phyloP scores from a whole-genome alignment of 768 basidiomycete genomes.

The Lactarius tabidus region DNA sequence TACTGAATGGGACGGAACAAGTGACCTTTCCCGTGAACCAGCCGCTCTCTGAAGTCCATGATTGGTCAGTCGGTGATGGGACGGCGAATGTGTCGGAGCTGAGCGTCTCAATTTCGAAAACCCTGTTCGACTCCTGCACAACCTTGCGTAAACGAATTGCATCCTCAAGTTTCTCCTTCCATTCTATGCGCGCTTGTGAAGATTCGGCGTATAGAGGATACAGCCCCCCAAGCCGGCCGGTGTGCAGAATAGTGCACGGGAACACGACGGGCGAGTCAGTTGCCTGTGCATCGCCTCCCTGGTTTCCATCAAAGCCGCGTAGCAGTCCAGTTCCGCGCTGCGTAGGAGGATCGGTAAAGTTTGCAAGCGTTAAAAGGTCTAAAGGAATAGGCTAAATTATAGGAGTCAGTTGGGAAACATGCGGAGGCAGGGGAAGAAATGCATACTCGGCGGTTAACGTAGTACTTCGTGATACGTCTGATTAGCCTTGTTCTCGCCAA shows the following conservation, averaged over 20 bases:
- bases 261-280: conserved; percentile 65
- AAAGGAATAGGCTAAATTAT: too few species aligned
- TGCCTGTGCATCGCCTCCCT: conserved; percentile 28
- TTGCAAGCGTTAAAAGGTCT: too few species aligned
- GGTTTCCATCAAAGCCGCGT: conserved; percentile 48
- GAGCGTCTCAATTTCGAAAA: conserved; percentile 88
- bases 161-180: conserved; percentile 87
- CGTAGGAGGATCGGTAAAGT: too few species aligned
- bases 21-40: conserved; percentile 71
- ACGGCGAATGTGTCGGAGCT: conserved; percentile 86
- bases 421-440: neutral
- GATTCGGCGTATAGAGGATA: conserved; percentile 88
- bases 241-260: too few species aligned
- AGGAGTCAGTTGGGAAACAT: neutral
- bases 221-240: too few species aligned
- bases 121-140: too few species aligned
- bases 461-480: conserved; percentile 62
- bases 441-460: conserved; percentile 74
- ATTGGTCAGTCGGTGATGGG: conserved; percentile 45
- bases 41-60: conserved; percentile 67
- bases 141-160: conserved; percentile 80
- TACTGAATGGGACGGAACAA: too few species aligned
- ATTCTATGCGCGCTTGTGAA: conserved; percentile 67
- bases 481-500: conserved; percentile 7
- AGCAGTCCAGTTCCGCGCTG: conserved; percentile 72